A percentile compares a stretch with the other conserved stretches of the same genome.
These are phyloP conservation scores for Lepiota brunneoincarnata DNA, from an alignment of 768 basidiomycete species.

Conservation along the genomic window DNA sequence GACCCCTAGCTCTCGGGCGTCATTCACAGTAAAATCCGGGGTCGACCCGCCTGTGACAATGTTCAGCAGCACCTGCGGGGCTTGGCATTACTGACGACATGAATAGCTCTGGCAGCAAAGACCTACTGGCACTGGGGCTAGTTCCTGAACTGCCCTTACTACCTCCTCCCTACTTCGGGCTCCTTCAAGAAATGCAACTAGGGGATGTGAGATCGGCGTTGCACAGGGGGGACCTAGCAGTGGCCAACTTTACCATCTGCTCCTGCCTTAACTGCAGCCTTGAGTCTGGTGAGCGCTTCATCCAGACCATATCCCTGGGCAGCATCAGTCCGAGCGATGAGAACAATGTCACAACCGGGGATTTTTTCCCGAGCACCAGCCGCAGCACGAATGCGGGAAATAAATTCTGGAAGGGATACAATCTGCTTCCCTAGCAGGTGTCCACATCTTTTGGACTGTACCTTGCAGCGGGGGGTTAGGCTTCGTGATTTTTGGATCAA, in stretches of 20 bases:
- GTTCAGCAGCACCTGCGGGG: slow-evolving; percentile 40
- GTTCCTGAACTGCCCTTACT: slow-evolving; percentile 31
- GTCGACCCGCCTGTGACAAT: slow-evolving; percentile 51
- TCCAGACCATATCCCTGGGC: slow-evolving; percentile 51
- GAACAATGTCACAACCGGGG: slow-evolving; percentile 46
- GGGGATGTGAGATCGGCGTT: background rate
- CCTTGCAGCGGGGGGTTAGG: slow-evolving; percentile 8
- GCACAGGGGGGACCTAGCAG: background rate
- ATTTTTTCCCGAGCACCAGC: slow-evolving; percentile 45
- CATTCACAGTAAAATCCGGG: slow-evolving; percentile 45
- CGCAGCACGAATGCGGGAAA: slow-evolving; percentile 51
- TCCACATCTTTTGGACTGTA: slow-evolving; percentile 52
- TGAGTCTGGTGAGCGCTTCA: slow-evolving; percentile 43
- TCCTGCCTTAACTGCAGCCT: slow-evolving; percentile 38
- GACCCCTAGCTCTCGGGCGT: slow-evolving; percentile 43
- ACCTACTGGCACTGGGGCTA: slow-evolving; percentile 39
- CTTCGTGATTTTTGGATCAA: background rate
- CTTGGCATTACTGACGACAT: background rate
- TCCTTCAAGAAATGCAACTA: slow-evolving; percentile 54
- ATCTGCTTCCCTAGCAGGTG: slow-evolving; percentile 55
- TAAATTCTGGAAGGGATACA: slow-evolving; percentile 45
- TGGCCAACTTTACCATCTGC: slow-evolving; percentile 38
- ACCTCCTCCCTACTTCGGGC: slow-evolving; percentile 44
- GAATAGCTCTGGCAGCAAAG: too few relatives aligned
- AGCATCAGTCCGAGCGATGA: slow-evolving; percentile 52